Conservation (phyloP, 2,329 filamentous ascomycete species). For the Calcarisporium arbuscula region DNA sequence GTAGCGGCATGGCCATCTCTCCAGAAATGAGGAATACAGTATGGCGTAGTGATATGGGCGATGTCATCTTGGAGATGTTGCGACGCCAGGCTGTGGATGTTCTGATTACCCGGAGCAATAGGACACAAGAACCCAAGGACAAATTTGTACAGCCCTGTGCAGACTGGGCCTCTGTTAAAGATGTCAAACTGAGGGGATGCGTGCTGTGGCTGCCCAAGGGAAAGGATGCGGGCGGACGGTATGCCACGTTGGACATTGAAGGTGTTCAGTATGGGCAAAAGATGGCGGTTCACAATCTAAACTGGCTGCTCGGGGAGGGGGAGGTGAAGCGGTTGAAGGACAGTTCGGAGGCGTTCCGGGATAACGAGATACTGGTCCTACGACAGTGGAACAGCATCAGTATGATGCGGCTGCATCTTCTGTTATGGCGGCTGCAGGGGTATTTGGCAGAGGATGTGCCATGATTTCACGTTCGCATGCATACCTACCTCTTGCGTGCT, state of each 20-base stretch:
- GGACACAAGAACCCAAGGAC: constrained; percentile 17
- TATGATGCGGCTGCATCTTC: constrained; percentile 39
- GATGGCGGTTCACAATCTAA: constrained; percentile 48
- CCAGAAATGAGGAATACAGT: constrained; percentile 10
- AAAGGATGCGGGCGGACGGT: constrained; percentile 23
- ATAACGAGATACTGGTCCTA: constrained; percentile 37
- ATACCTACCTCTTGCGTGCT: too few species aligned
- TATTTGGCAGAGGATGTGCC: constrained; percentile 39
- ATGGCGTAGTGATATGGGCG: constrained; percentile 48
- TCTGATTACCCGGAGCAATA: constrained; percentile 25
- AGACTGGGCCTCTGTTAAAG: constrained; percentile 37
- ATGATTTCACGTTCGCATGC: too few species aligned
- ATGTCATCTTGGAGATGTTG: constrained; percentile 43
- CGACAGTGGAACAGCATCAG: constrained; percentile 27
- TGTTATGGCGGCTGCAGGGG: constrained; percentile 54
- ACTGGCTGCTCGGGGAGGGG: constrained; percentile 42
- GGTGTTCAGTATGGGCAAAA: constrained; percentile 25
- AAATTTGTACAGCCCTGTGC: constrained; percentile 35
- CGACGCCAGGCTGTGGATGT: constrained; percentile 39
- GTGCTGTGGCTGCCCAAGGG: constrained; percentile 35
- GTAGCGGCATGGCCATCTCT: constrained; percentile 20
- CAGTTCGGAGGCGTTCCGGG: constrained; percentile 25
- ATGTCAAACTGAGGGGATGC: constrained; percentile 34
- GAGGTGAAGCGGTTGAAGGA: constrained; percentile 32
- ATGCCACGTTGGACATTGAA: constrained; percentile 39